Percentiles rank a stretch among this genome's conserved stretches.
These are phyloP conservation scores for Gleditsia sinensis DNA, from an alignment of 306 rosid genomes.

Conservation along the genomic window DNA sequence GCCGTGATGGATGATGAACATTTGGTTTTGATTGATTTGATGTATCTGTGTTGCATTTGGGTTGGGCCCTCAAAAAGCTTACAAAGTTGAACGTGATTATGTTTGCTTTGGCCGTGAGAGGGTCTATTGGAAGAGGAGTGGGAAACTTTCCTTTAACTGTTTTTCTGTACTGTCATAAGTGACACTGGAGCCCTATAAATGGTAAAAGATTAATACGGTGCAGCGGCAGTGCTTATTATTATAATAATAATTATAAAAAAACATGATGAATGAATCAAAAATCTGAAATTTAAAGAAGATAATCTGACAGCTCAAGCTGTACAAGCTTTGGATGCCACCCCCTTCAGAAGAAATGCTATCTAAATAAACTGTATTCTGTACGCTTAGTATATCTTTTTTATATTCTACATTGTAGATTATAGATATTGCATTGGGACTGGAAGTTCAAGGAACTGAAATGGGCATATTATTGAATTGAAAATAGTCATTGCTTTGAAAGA, in stretches of 20 bases:
- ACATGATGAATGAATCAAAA: not conserved
- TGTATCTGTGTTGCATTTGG: conserved; percentile 58
- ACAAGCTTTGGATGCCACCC: not conserved
- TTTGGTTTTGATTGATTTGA: conserved; percentile 65
- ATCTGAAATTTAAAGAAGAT: not conserved
- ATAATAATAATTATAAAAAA: not conserved
- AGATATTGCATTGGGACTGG: too few species aligned
- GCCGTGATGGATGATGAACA: conserved; percentile 63
- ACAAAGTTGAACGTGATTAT: conserved; percentile 51
- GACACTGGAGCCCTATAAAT: not conserved
- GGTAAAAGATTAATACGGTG: not conserved
- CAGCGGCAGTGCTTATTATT: too few species aligned
- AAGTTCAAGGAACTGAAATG: not conserved
- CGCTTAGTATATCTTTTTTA: too few species aligned
- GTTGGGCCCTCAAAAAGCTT: conserved; percentile 53
- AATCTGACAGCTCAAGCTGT: not conserved
- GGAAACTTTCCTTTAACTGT: not conserved
- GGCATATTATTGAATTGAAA: not conserved
- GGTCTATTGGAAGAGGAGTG: not conserved
- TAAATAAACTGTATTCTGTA: too few species aligned
- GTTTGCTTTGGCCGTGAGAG: conserved; percentile 51
- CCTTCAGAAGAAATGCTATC: too few species aligned
- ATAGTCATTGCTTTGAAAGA: not conserved
- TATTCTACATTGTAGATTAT: too few species aligned
- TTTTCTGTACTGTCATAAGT: not conserved